Evolutionary conservation across 495 filamentous ascomycete species (phyloP), one percentile per base, ranked within the genome.

Genomic region (Hypoxylon cercidicola): DNA sequence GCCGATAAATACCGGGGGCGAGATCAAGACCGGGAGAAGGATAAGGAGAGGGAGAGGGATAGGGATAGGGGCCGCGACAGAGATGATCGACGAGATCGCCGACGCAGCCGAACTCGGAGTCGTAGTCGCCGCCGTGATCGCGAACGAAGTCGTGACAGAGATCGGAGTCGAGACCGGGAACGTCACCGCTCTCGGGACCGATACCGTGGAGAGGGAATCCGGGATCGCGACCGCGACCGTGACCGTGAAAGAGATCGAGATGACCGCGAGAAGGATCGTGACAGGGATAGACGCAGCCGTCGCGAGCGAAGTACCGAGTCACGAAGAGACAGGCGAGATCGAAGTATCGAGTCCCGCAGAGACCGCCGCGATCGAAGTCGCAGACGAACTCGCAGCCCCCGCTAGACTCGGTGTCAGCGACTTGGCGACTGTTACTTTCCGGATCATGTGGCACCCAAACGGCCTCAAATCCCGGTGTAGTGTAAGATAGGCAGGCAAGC

Each of bases 131-230:
- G 76, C 40, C 73, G 51, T 69, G 78, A 69, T 62, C 75, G 64
- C 28, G 72, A 71, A 23, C 71, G 71, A 62, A 64, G 67, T 45
- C 80, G 81, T 65, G 71, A 73, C 28, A 76, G 77, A 65, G 79
- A 84, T 20, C 75, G 72, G 52, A 77, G 77, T 8, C 60, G 72
- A 47, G 78, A 79, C 45, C 81, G 35, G 4, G 70, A 72, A 77
- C 79, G 15, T 69, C 81, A 49, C 9, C 67, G 76, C 69, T 52
- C 62, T 55, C 64, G 73, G 20, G 62, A 66, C 52, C 48, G 64
- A 37, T 57, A 69, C 47, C 70, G 70, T 21, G 69, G 73, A 15
- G 71, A 71, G 12, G 70, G 56, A 20, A 30, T 64, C n/a, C 61
- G 57, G 16, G 71, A 69, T 15, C 59, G 65, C 37, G 64, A 72